Conservation (phyloP, 352 stramenopile species). For the Phytopythium aichiense region DNA sequence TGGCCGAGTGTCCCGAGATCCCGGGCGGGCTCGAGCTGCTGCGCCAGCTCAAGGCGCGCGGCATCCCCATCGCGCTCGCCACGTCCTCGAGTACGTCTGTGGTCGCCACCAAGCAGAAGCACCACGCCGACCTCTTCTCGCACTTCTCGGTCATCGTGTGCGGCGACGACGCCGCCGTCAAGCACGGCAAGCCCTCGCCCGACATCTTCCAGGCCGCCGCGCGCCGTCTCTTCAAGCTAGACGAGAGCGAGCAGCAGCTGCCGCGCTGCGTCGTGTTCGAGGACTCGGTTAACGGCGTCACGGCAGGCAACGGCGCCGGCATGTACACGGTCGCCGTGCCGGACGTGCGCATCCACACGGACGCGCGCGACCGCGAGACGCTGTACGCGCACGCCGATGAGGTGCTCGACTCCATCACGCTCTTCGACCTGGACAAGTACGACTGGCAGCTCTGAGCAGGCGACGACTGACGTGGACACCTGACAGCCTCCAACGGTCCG, state of each 20-base stretch:
- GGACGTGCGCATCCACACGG: conserved; percentile 59
- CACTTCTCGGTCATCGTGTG: conserved; percentile 73
- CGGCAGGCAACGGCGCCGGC: conserved; percentile 48
- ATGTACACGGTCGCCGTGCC: conserved; percentile 76
- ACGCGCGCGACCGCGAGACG: conserved; percentile 30
- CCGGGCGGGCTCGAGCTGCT: conserved; percentile 51
- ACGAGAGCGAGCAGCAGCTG: conserved; percentile 24
- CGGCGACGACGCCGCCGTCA: conserved; percentile 67
- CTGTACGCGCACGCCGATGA: conserved; percentile 60
- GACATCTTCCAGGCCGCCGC: conserved; percentile 78
- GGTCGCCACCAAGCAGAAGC: conserved; percentile 58
- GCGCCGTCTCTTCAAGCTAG: conserved; percentile 42
- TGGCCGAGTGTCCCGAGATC: conserved; percentile 44
- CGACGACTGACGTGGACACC: not conserved
- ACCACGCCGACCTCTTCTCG: conserved; percentile 70
- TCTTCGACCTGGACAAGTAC: conserved; percentile 58
- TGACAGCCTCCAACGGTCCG: not conserved
- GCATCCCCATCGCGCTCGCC: conserved; percentile 62
- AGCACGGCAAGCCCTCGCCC: conserved; percentile 65
- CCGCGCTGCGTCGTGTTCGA: conserved; percentile 73
- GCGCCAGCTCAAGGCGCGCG: conserved; percentile 33
- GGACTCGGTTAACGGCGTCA: conserved; percentile 67
- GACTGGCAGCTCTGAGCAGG: conserved; percentile 32
- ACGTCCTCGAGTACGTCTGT: conserved; percentile 67
- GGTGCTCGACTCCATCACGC: conserved; percentile 52